A percentile compares a stretch with the other conserved stretches of the same genome.
phyloP scores from a whole-genome alignment of 805 yeast species.

The Wickerhamomyces silvicola region DNA sequence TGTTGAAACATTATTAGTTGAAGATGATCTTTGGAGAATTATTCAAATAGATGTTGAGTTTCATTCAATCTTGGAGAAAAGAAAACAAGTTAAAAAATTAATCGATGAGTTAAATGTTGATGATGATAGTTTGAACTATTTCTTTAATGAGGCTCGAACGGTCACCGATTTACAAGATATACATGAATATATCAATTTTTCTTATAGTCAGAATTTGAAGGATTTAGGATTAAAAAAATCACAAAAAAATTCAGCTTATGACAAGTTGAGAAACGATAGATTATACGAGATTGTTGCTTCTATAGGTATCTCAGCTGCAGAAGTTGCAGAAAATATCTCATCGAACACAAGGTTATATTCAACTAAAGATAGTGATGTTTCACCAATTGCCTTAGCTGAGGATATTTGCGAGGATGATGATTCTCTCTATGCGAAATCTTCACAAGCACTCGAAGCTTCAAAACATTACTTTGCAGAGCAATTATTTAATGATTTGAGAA shows the following conservation, averaged over 20 bases:
- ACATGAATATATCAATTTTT: slow-evolving; percentile 75
- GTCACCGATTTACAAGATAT: slow-evolving; percentile 84
- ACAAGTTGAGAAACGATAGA: slow-evolving; percentile 58
- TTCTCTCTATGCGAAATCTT: slow-evolving; percentile 47
- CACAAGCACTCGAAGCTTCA: slow-evolving; percentile 65
- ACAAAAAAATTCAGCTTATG: slow-evolving; percentile 50
- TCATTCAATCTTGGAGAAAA: slow-evolving; percentile 76
- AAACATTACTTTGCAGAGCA: slow-evolving; percentile 74
- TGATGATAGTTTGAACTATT: slow-evolving; percentile 53
- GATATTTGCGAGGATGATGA: slow-evolving; percentile 28
- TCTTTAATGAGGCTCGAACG: slow-evolving; percentile 47
- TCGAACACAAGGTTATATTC: slow-evolving; percentile 63
- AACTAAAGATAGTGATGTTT: slow-evolving; percentile 57
- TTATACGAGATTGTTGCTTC: slow-evolving; percentile 61
- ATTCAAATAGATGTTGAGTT: slow-evolving; percentile 82
- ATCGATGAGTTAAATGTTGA: slow-evolving; percentile 45
- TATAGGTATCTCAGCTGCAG: slow-evolving; percentile 71
- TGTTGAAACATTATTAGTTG: slow-evolving; percentile 46
- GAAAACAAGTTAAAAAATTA: slow-evolving; percentile 52
- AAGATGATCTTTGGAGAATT: slow-evolving; percentile 90
- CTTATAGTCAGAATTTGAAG: slow-evolving; percentile 40
- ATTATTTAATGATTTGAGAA: slow-evolving; percentile 70
- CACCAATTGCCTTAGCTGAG: slow-evolving; percentile 57
- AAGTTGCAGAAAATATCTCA: slow-evolving; percentile 76
- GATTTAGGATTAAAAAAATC: slow-evolving; percentile 25